A percentile compares a stretch with the other conserved stretches of the same genome.
These are phyloP conservation scores for Corylus heterophylla DNA, from an alignment of 306 rosid genomes.

Conservation along the genomic window DNA sequence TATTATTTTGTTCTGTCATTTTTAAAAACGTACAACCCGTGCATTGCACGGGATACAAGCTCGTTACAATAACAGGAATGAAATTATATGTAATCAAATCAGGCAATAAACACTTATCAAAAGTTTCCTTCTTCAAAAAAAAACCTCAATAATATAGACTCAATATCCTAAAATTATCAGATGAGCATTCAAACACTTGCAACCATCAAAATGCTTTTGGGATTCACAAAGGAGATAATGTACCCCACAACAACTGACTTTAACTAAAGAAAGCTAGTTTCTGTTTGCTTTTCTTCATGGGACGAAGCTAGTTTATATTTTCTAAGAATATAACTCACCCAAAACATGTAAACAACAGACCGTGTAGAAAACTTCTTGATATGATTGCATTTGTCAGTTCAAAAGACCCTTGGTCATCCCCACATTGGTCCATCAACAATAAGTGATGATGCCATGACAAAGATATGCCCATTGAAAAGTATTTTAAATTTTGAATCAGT, in stretches of 20 bases:
- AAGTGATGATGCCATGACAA: no score
- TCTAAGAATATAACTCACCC: background rate
- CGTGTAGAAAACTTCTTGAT: background rate
- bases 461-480: background rate
- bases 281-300: background rate
- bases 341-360: background rate
- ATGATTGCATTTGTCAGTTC: background rate
- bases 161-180: background rate
- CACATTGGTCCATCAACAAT: background rate
- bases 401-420: background rate
- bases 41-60: no score
- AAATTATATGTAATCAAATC: no score
- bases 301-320: background rate
- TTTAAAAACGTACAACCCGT: no score
- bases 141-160: background rate
- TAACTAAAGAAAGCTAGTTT: background rate
- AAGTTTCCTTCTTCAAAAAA: background rate
- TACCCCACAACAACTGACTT: background rate
- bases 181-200: background rate
- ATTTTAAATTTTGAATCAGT: background rate
- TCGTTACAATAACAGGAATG: no score
- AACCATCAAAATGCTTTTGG: background rate
- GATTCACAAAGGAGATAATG: background rate
- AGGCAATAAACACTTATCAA: no score
- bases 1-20: no score